These are phyloP conservation scores for Excoecaria cochinchinensis DNA, from an alignment of 345 rosid genomes.

Conservation along the genomic window DNA sequence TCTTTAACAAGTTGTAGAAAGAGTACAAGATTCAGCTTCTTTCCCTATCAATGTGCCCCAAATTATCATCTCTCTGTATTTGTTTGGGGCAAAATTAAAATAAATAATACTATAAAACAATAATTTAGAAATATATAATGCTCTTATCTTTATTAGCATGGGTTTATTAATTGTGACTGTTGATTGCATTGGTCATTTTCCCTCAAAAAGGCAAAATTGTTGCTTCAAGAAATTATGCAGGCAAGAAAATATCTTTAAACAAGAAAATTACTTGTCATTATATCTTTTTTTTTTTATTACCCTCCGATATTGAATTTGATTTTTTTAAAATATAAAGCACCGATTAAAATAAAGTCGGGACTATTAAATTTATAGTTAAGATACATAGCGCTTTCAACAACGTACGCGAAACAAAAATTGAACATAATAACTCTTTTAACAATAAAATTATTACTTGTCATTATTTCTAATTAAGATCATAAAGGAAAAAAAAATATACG, in stretches of 20 bases:
- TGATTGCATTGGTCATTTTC: neutral
- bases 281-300: too few species aligned
- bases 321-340: too few species aligned
- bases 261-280: neutral
- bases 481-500: neutral
- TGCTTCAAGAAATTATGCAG: neutral
- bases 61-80: neutral
- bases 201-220: neutral
- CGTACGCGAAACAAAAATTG: too few species aligned
- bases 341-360: too few species aligned
- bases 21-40: constrained; percentile 3
- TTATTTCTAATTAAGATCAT: neutral
- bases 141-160: too few species aligned
- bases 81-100: neutral
- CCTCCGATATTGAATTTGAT: too few species aligned
- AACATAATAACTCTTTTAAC: too few species aligned
- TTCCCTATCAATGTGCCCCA: neutral
- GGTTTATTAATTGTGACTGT: too few species aligned
- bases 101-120: too few species aligned
- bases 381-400: too few species aligned
- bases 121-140: too few species aligned
- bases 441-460: neutral
- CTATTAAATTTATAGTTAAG: too few species aligned
- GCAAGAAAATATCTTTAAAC: neutral
- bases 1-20: constrained; percentile 6